phyloP scores from a whole-genome alignment of 2,329 filamentous ascomycete genomes.

The Sporothrix mexicana region DNA sequence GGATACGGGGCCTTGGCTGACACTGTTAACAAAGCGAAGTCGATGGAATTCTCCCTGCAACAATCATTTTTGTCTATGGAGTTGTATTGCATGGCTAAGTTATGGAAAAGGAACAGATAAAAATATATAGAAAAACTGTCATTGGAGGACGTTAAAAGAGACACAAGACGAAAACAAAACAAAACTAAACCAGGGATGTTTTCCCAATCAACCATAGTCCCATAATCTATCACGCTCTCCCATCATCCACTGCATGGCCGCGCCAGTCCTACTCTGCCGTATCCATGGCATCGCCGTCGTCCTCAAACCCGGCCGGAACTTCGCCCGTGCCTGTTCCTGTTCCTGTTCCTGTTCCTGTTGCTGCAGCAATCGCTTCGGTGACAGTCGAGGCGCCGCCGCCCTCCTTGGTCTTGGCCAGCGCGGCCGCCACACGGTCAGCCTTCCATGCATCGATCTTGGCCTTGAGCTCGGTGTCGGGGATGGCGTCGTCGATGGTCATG shows the following conservation, averaged over 20 bases:
- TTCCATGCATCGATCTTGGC: constrained; percentile 60
- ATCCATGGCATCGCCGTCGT: constrained; percentile 28
- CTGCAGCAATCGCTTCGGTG: constrained; percentile 12
- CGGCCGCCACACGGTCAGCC: constrained; percentile 55
- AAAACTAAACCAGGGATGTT: neutral
- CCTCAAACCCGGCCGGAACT: constrained; percentile 16
- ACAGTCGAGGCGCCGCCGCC: constrained; percentile 4
- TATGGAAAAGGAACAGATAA: neutral
- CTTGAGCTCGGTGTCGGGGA: constrained; percentile 59
- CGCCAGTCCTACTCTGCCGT: constrained; percentile 9
- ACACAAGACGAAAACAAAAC: neutral
- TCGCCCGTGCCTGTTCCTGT: neutral
- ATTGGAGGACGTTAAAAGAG: neutral
- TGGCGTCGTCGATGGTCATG: constrained; percentile 64
- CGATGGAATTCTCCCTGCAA: too few relatives aligned
- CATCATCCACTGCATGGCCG: too few relatives aligned
- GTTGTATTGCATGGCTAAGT: neutral
- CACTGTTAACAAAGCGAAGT: too few relatives aligned
- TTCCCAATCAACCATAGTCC: neutral
- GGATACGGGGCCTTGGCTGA: too few relatives aligned
- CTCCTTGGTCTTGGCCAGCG: constrained; percentile 46
- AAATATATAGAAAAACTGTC: neutral
- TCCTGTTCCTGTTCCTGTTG: neutral
- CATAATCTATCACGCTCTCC: neutral
- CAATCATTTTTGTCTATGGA: neutral